Evolutionary conservation across 73 alveolate genomes (phyloP), one percentile per base, ranked within the genome.

Genomic region (Urostyla sp.): DNA sequence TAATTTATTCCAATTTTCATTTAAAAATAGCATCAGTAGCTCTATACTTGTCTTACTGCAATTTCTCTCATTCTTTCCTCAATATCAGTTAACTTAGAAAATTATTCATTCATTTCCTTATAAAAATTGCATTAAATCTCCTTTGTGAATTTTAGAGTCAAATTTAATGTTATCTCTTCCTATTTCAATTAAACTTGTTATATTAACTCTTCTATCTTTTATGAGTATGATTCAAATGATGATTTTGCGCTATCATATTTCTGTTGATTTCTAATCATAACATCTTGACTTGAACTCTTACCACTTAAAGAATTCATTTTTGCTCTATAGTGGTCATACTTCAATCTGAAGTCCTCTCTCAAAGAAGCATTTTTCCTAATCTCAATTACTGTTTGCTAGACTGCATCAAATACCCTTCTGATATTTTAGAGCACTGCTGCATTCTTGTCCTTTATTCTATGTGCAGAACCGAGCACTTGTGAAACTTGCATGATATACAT

Each of bases 51-150:
- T n/a, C n/a, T n/a, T n/a, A n/a, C n/a, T n/a, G 48, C 45, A 1
- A 63, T 40, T 46, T 38, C 13, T 50, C 13, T 36, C 48, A 63
- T 63, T 24, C 44, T 38, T 16, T 34, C 45, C 53, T 63, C 79
- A 5, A 63, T 35, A n/a, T 1, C 44, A 21, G 37, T 60, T 37
- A 63, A 20, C 24, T 40, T 13, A 7, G 6, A 20, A 23, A 28
- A 63, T 40, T 3, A 20, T 1, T 43, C 15, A 13, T 38, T 63
- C 59, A 63, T 34, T 32, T 63, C 37, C 2, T 15, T 37, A 31
- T 27, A 63, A 50, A 63, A 63, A 18, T 63, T 36, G 60, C 61
- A 43, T 26, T 63, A 57, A 13, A 63, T 60, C 30, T 63, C 79
- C 10, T 6, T 15, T 3, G 79, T 37, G 26, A 63, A 63, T 40